Conservation (phyloP, 495 filamentous ascomycete species). For the Penicillium goetzii region DNA sequence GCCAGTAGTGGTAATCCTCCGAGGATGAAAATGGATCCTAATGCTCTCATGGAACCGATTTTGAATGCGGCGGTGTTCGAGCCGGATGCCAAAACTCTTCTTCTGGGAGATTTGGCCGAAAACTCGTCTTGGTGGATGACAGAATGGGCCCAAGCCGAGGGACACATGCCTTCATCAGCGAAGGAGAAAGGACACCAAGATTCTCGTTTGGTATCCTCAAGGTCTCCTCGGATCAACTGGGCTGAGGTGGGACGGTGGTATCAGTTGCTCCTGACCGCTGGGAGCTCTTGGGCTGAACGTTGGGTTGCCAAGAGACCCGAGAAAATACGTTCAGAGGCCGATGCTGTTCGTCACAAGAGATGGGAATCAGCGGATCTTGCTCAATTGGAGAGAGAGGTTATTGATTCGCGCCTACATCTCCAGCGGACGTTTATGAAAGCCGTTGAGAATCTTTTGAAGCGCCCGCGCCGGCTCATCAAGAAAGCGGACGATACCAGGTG, state of each 20-base stretch:
- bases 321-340: slow-evolving; percentile 32
- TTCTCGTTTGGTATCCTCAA: slow-evolving; percentile 55
- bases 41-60: slow-evolving; percentile 18
- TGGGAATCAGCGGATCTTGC: slow-evolving; percentile 40
- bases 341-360: slow-evolving; percentile 29
- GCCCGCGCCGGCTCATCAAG: slow-evolving; percentile 72
- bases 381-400: slow-evolving; percentile 62
- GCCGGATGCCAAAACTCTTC: slow-evolving; percentile 75
- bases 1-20: slow-evolving; percentile 35
- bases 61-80: slow-evolving; percentile 47
- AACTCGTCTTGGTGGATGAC: slow-evolving; percentile 87
- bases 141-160: slow-evolving; percentile 40
- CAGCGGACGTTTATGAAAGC: slow-evolving; percentile 77
- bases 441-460: slow-evolving; percentile 81
- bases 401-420: slow-evolving; percentile 69
- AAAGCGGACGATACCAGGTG: slow-evolving; percentile 76
- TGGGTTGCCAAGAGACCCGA: slow-evolving; percentile 49
- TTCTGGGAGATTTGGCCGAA: slow-evolving; percentile 79
- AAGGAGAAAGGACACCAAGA: slow-evolving; percentile 33
- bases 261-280: slow-evolving; percentile 66
- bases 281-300: slow-evolving; percentile 59
- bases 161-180: slow-evolving; percentile 26
- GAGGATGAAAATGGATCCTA: slow-evolving; percentile 33
- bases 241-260: slow-evolving; percentile 74
- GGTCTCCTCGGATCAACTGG: slow-evolving; percentile 80